A percentile compares a stretch with the other conserved stretches of the same genome.
phyloP scores from a whole-genome alignment of 306 rosid species.

The Acmispon strigosus region DNA sequence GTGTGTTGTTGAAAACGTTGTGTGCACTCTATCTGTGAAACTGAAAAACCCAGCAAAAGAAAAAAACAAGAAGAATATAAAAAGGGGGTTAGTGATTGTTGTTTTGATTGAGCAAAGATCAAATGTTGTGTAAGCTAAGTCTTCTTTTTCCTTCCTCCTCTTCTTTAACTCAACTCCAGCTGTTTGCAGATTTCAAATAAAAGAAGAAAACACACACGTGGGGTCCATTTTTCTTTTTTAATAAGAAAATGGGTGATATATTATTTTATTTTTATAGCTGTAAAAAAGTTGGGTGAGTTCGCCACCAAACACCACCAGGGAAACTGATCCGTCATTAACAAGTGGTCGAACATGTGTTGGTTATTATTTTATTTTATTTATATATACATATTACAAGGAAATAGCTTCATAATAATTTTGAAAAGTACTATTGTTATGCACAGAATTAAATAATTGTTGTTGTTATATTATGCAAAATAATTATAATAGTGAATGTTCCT shows the following conservation, averaged over 20 bases:
- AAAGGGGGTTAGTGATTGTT: not conserved
- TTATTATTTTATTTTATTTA: not conserved
- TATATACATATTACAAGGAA: not conserved
- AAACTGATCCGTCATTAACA: too few relatives aligned
- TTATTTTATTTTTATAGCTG: not conserved
- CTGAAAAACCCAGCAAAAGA: not conserved
- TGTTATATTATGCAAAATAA: not conserved
- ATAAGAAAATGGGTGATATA: not conserved
- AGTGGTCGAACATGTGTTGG: too few relatives aligned
- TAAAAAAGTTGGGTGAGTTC: too few relatives aligned
- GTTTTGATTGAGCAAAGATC: not conserved
- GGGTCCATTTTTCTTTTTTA: conserved; percentile 23
- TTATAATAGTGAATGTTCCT: not conserved
- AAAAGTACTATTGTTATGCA: too few relatives aligned
- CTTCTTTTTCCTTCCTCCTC: not conserved
- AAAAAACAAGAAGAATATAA: not conserved
- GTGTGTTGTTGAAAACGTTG: conserved; percentile 25
- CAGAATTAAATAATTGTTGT: too few relatives aligned
- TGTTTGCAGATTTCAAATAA: conserved; percentile 27
- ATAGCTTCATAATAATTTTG: too few relatives aligned
- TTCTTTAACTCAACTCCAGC: conserved; percentile 24
- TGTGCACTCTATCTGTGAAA: conserved; percentile 20
- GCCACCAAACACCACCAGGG: too few relatives aligned
- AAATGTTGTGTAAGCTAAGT: conserved; percentile 19
- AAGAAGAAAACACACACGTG: conserved; percentile 5